phyloP scores from a whole-genome alignment of 2,329 filamentous ascomycete genomes.

The Chaetomium strumarium region DNA sequence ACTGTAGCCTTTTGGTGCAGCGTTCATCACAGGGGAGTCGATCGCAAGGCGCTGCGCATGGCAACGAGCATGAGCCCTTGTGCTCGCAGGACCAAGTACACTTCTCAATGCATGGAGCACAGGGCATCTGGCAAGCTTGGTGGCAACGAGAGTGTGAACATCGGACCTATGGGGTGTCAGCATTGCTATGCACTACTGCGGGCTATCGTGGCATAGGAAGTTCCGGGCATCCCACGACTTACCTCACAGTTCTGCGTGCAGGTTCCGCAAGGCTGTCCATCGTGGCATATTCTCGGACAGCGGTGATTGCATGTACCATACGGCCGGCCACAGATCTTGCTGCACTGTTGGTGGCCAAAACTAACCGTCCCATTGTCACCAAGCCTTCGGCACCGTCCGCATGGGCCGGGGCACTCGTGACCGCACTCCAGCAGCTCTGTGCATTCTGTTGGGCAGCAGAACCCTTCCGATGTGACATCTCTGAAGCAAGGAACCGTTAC shows the following conservation, averaged over 20 bases:
- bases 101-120: slow-evolving; percentile 20
- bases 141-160: slow-evolving; percentile 17
- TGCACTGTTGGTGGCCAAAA: slow-evolving; percentile 43
- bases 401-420: slow-evolving; percentile 48
- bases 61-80: slow-evolving; percentile 39
- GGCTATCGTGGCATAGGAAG: slow-evolving; percentile 23
- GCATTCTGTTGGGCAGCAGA: slow-evolving; percentile 46
- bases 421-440: slow-evolving; percentile 46
- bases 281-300: slow-evolving; percentile 50
- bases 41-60: slow-evolving; percentile 63
- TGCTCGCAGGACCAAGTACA: slow-evolving; percentile 21
- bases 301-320: slow-evolving; percentile 52
- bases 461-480: slow-evolving; percentile 38
- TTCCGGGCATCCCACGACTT: slow-evolving; percentile 36
- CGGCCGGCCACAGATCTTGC: slow-evolving; percentile 41
- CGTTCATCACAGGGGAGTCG: slow-evolving; percentile 58
- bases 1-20: slow-evolving; percentile 48
- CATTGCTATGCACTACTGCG: slow-evolving; percentile 9
- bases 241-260: slow-evolving; percentile 49
- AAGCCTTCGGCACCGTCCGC: slow-evolving; percentile 42
- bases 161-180: slow-evolving; percentile 7
- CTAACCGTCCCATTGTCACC: slow-evolving; percentile 28
- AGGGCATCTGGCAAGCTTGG: slow-evolving; percentile 16
- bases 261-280: slow-evolving; percentile 37
- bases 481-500: slow-evolving; percentile 44